Conservation (phyloP, 352 stramenopile species). For the Phytopythium delawarense region DNA sequence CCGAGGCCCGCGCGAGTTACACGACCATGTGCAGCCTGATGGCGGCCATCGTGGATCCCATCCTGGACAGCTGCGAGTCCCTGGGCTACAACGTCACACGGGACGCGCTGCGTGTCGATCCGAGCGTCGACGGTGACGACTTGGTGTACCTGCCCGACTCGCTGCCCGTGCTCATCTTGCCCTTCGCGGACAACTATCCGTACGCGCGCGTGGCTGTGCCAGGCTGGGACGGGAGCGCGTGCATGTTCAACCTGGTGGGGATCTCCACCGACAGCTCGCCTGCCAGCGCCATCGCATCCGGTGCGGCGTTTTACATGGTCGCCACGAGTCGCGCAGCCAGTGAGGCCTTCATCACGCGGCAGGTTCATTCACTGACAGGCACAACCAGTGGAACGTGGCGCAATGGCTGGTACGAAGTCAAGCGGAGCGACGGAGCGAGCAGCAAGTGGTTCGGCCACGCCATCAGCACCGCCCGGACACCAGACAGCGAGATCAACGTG, state of each 20-base stretch:
- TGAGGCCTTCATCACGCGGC: constrained; percentile 12
- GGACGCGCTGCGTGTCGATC: constrained; percentile 23
- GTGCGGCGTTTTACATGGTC: constrained; percentile 4
- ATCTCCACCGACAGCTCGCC: constrained; percentile 7
- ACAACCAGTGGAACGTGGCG: constrained; percentile 13
- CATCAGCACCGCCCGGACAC: constrained; percentile 13
- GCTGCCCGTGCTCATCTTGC: constrained; percentile 26
- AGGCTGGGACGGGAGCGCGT: constrained; percentile 21
- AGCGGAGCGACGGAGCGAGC: constrained; percentile 1
- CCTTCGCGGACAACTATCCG: constrained; percentile 15
- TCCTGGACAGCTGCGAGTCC: constrained; percentile 1
- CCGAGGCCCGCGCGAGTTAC: background rate
- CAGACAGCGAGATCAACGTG: background rate
- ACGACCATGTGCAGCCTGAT: constrained; percentile 7
- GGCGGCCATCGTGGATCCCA: background rate
- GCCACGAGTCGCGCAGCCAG: constrained; percentile 10
- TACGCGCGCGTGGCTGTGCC: constrained; percentile 17
- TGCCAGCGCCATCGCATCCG: constrained; percentile 3
- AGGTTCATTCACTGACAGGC: background rate
- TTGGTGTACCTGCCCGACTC: constrained; percentile 14
- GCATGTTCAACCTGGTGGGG: constrained; percentile 20
- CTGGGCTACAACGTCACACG: constrained; percentile 26
- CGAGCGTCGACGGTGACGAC: constrained; percentile 10
- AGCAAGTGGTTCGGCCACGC: constrained; percentile 25
- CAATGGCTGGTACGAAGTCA: constrained; percentile 29